Conservation (phyloP, 768 basidiomycete species). For the Macrolepiota albuminosa region DNA sequence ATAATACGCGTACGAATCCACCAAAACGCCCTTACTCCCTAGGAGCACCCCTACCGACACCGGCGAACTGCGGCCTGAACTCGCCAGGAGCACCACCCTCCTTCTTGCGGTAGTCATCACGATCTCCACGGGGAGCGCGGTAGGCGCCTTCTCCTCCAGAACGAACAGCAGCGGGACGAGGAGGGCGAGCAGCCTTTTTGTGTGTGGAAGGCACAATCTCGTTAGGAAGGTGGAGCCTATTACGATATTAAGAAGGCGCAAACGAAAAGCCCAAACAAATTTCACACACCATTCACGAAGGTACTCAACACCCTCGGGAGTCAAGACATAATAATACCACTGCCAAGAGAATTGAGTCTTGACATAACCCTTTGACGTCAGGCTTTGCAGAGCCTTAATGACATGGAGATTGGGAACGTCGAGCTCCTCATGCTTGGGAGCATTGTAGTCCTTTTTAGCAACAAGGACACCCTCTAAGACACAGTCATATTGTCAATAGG, state of each 20-base stretch:
- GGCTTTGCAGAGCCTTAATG: slow-evolving; percentile 67
- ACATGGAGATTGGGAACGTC: slow-evolving; percentile 67
- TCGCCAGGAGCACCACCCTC: slow-evolving; percentile 85
- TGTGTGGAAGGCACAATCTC: slow-evolving; percentile 98
- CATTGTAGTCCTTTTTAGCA: slow-evolving; percentile 99
- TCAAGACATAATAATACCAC: slow-evolving; percentile 97
- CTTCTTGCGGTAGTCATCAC: slow-evolving; percentile 92
- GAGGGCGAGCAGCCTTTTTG: slow-evolving; percentile 90
- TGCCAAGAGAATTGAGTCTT: slow-evolving; percentile 99
- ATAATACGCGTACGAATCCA: slow-evolving; percentile 16
- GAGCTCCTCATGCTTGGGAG: slow-evolving; percentile 91
- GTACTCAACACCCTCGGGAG: slow-evolving; percentile 95
- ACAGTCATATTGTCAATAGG: not conserved
- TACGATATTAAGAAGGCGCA: not conserved
- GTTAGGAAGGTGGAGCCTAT: slow-evolving; percentile 85
- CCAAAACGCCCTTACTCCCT: slow-evolving; percentile 44
- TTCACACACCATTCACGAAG: slow-evolving; percentile 77
- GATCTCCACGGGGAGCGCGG: slow-evolving; percentile 83
- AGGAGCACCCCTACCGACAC: slow-evolving; percentile 85
- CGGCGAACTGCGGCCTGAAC: slow-evolving; percentile 84
- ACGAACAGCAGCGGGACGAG: slow-evolving; percentile 75
- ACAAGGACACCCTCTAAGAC: slow-evolving; percentile 87
- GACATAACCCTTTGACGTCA: slow-evolving; percentile 77
- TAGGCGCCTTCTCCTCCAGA: slow-evolving; percentile 74
- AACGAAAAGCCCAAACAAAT: not conserved